phyloP scores from a whole-genome alignment of 2,329 filamentous ascomycete genomes.

The Cyanodermella asteris region DNA sequence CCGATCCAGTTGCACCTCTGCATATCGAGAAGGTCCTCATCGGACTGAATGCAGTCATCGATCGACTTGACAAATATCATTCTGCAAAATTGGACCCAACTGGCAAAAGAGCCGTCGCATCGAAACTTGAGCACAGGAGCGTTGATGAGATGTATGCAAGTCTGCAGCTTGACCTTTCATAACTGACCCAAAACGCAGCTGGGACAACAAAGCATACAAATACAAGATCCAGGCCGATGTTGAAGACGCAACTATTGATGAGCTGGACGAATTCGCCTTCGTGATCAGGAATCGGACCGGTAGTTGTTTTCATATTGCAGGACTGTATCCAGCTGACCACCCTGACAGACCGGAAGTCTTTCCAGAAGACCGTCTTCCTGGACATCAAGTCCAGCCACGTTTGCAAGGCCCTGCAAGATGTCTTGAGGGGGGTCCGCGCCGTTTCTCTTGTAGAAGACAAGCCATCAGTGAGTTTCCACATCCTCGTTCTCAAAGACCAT shows the following conservation, averaged over 20 bases:
- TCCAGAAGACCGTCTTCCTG: conserved; percentile 10
- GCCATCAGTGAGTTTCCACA: conserved; percentile 10
- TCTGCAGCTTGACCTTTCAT: conserved; percentile 3
- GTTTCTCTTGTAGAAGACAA: conserved; percentile 14
- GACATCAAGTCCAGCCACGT: conserved; percentile 15
- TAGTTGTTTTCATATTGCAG: conserved; percentile 1
- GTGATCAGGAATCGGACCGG: conserved; percentile 2
- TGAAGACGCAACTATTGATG: conserved; percentile 5
- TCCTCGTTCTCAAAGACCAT: conserved; percentile 4
- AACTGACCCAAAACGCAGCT: conserved; percentile 8
- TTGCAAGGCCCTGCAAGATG: conserved; percentile 12
- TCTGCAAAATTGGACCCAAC: too few relatives aligned
- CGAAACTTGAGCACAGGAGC: conserved; percentile 9
- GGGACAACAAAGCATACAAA: conserved; percentile 11
- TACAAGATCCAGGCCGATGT: conserved; percentile 12
- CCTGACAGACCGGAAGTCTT: conserved; percentile 10
- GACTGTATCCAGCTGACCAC: conserved; percentile 5
- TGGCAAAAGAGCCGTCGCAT: too few relatives aligned
- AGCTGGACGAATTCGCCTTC: conserved; percentile 3
- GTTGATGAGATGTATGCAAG: conserved; percentile 9
- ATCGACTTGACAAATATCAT: too few relatives aligned
- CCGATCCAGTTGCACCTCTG: too few relatives aligned
- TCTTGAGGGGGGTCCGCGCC: conserved; percentile 13
- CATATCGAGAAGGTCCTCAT: too few relatives aligned
- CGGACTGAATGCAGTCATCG: too few relatives aligned